Base-by-base conservation (phyloP, 2,329 filamentous ascomycete genomes). In the Lithohypha guttulata region DNA sequence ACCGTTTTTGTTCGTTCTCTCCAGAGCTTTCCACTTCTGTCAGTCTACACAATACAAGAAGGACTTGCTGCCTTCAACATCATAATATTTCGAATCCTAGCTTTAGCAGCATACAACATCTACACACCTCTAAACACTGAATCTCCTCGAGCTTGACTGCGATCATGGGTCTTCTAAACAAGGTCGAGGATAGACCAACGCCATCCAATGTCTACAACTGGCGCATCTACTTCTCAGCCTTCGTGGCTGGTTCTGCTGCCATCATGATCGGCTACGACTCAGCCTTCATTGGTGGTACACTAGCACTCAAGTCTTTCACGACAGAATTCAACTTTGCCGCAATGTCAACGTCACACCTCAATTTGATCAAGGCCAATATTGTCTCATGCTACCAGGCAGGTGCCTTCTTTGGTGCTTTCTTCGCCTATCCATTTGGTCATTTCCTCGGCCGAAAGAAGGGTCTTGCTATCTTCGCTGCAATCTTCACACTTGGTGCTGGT, bases 331-430 rank as follows among this genome's bases (percentile, higher is more conserved):
- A 64, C 10, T 79, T 86, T 51, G 62, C 57, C 2, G 52, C 59
- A 2, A 71, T 78, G 60, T 59, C 55, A 3, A 39, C 55, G 0
- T 40, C 51, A 2, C 54, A 71, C n/a, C 61, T 77, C 18, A 70
- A 76, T 20, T 59, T 81, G 3, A 63, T 81, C 33, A 78, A 76
- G 53, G 67, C 78, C 51, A 89, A 87, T 57, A 85, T 87, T 45
- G 82, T 86, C 36, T 85, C 79, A 18, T 73, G 81, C 39, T 87
- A 84, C 62, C 84, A 89, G 59, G 84, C 83, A 7, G 83, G 83
- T 43, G 82, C 82, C 43, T 87, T 91, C 64, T 87, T 89, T 51
- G 84, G 84, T 35, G 75, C 78, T n/a, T 62, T 85, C 27, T 70
- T 73, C 43, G 80, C 77, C 41, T 86, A 81, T 50, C 68, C 65